These are phyloP conservation scores for Pleurotus giganteus DNA, from an alignment of 768 basidiomycete species.

Conservation along the genomic window DNA sequence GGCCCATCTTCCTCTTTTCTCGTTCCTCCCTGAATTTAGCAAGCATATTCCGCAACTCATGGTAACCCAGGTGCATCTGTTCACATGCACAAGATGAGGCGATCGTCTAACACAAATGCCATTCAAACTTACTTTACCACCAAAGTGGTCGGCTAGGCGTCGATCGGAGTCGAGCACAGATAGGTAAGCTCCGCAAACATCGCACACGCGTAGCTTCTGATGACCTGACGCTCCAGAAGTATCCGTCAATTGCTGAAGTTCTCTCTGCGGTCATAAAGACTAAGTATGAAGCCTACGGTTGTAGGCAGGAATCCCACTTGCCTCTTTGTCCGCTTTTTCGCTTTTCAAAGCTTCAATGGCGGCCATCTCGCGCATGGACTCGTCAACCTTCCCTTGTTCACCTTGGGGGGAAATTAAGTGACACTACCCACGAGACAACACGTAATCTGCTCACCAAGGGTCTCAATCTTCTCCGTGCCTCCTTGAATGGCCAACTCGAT, in stretches of 20 bases:
- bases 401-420: conserved; percentile 43
- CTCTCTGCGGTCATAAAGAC: conserved; percentile 51
- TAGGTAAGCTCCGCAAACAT: conserved; percentile 99
- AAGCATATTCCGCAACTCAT: conserved; percentile 95
- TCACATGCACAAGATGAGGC: conserved; percentile 10
- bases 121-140: conserved; percentile 82
- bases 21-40: conserved; percentile 88
- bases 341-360: conserved; percentile 97
- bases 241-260: conserved; percentile 94
- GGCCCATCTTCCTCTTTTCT: conserved; percentile 69
- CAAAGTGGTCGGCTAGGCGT: conserved; percentile 98
- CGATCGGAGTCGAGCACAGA: conserved; percentile 98
- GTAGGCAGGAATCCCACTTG: conserved; percentile 25
- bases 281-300: neutral
- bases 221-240: conserved; percentile 99
- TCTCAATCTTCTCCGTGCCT: conserved; percentile 97
- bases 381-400: conserved; percentile 98
- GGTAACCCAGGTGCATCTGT: conserved; percentile 99
- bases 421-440: conserved; percentile 13
- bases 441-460: conserved; percentile 57
- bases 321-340: conserved; percentile 96
- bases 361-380: conserved; percentile 96
- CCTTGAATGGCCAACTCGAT: conserved; percentile 99
- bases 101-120: neutral
- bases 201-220: conserved; percentile 99